phyloP scores from a whole-genome alignment of 805 yeast species.

The Yarrowia sp. region DNA sequence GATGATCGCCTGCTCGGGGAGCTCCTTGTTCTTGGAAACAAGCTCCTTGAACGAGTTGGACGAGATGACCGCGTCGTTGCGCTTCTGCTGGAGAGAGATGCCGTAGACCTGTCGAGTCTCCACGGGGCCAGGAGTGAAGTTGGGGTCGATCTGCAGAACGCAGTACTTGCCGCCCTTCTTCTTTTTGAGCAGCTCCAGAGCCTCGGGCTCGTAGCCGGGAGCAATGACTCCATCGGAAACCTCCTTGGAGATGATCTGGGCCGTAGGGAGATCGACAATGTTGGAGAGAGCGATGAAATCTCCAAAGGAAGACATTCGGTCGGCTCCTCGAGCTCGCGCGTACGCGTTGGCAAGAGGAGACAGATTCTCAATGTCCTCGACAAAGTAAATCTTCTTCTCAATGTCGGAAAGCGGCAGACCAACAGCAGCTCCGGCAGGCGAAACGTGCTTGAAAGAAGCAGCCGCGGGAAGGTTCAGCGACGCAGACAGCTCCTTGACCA shows the following conservation, averaged over 20 bases:
- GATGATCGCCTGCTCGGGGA: slow-evolving; percentile 87
- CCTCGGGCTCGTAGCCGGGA: slow-evolving; percentile 92
- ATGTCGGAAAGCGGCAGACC: slow-evolving; percentile 88
- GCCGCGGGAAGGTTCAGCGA: slow-evolving; percentile 96
- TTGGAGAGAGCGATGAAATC: slow-evolving; percentile 97
- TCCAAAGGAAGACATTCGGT: slow-evolving; percentile 98
- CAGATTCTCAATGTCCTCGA: slow-evolving; percentile 87
- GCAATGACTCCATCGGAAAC: slow-evolving; percentile 99
- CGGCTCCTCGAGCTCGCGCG: slow-evolving; percentile 99
- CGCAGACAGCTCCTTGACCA: slow-evolving; percentile 93
- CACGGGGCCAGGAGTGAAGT: slow-evolving; percentile 71
- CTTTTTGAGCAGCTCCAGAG: slow-evolving; percentile 79
- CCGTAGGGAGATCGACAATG: slow-evolving; percentile 94
- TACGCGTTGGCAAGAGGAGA: slow-evolving; percentile 97
- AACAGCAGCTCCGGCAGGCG: slow-evolving; percentile 98
- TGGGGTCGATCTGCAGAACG: slow-evolving; percentile 93
- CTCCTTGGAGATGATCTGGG: slow-evolving; percentile 94
- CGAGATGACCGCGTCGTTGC: slow-evolving; percentile 96
- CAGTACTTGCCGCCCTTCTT: slow-evolving; percentile 98
- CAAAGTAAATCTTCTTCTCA: slow-evolving; percentile 95
- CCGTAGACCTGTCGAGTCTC: slow-evolving; percentile 98
- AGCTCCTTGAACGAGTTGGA: slow-evolving; percentile 87
- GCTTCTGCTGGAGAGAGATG: slow-evolving; percentile 89
- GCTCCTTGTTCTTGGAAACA: slow-evolving; percentile 78
- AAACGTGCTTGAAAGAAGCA: slow-evolving; percentile 97